Evolutionary conservation across 768 basidiomycete genomes (phyloP).

Genomic region (Gloeopeniophorella convolvens): DNA sequence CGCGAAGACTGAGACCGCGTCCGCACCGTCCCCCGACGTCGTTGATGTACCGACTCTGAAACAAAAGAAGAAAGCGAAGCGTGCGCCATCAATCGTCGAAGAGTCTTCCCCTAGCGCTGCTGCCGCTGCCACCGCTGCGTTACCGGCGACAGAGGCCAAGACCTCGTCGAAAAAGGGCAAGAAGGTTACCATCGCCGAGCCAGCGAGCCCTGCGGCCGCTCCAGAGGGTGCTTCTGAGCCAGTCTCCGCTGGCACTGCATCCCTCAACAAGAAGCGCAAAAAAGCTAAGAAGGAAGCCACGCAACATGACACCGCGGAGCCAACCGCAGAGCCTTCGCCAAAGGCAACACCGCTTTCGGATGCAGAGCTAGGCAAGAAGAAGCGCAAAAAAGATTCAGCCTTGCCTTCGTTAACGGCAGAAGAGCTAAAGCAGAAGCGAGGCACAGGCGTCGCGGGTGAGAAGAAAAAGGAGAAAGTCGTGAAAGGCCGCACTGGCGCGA

Average conservation of each 20-base stretch:
- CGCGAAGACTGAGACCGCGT: too few species aligned
- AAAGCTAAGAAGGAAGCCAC: constrained; percentile 7
- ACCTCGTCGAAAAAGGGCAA: too few species aligned
- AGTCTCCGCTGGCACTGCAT: not conserved
- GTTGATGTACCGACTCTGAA: too few species aligned
- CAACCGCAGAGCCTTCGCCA: not conserved
- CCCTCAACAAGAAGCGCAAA: constrained; percentile 4
- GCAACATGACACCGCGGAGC: not conserved
- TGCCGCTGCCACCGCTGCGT: not conserved
- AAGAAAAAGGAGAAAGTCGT: constrained; percentile 51
- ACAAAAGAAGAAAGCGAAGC: constrained; percentile 38
- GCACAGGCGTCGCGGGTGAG: constrained; percentile 33
- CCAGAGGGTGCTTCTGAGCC: not conserved
- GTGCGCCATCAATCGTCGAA: too few species aligned
- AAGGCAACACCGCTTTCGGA: not conserved
- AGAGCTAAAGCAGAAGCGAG: constrained; percentile 50
- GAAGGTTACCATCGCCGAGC: too few species aligned
- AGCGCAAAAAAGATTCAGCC: constrained; percentile 16
- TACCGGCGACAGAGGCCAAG: too few species aligned
- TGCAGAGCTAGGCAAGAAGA: constrained; percentile 20
- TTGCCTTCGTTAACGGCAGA: constrained; percentile 29
- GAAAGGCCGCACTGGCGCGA: constrained; percentile 31
- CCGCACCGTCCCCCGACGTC: too few species aligned
- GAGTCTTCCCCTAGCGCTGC: too few species aligned
- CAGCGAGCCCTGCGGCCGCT: not conserved